Percentiles rank a stretch among this genome's conserved stretches.
Conservation (phyloP, 1,284 basidiomycete species). For the Athelia psychrophila region DNA sequence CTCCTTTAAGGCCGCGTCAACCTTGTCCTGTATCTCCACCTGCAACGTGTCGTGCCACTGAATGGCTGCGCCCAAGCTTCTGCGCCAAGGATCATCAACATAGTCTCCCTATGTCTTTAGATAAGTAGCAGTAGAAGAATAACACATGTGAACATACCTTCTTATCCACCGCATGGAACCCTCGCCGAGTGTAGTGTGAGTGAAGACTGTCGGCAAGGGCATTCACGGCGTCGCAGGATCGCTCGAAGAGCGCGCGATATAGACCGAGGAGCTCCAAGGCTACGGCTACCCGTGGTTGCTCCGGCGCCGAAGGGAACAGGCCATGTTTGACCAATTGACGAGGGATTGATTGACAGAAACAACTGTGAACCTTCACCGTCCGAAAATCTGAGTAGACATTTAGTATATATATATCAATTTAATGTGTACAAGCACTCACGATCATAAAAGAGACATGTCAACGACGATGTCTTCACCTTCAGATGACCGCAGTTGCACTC, state of each 20-base stretch:
- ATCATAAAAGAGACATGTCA: too few species aligned
- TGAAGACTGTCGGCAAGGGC: conserved; percentile 15
- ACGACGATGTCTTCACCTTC: too few species aligned
- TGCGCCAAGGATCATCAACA: not conserved
- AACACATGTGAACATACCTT: not conserved
- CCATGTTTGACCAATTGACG: conserved; percentile 11
- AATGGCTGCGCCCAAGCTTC: not conserved
- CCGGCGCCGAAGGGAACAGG: conserved; percentile 17
- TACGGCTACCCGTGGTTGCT: conserved; percentile 12
- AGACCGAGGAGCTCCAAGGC: conserved; percentile 15
- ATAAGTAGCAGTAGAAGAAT: not conserved
- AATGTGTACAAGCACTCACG: too few species aligned
- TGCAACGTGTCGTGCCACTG: not conserved
- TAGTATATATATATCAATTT: too few species aligned
- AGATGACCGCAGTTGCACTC: too few species aligned
- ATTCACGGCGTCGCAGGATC: conserved; percentile 18
- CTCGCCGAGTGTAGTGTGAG: conserved; percentile 14
- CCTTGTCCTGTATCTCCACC: not conserved
- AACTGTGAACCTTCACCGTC: too few species aligned
- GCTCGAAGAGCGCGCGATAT: conserved; percentile 15
- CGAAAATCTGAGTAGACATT: too few species aligned
- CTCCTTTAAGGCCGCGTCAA: not conserved
- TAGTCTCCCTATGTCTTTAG: not conserved
- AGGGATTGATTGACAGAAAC: conserved; percentile 2
- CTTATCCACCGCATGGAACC: conserved; percentile 11